Percentiles rank a stretch among this genome's conserved stretches.
Evolutionary conservation across 2,329 filamentous ascomycete species (phyloP).

Genomic region (Boeremia lycopersici): DNA sequence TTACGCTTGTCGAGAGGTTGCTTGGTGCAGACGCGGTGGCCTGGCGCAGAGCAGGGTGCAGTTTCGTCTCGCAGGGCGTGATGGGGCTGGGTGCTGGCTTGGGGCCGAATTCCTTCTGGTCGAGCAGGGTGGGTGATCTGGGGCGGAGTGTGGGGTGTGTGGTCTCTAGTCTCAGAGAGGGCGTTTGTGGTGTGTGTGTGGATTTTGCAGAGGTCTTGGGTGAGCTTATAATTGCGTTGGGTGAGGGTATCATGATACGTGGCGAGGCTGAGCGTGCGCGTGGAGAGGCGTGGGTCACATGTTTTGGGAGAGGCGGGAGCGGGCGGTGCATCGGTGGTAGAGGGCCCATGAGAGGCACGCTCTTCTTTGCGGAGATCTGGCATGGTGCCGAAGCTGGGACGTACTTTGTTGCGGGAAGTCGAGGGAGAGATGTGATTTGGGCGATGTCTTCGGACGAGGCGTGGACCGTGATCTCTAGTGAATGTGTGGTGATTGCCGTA

Average conservation of each 20-base stretch:
- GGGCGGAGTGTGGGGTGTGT: conserved; percentile 25
- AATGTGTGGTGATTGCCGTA: conserved; percentile 23
- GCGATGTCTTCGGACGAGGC: conserved; percentile 34
- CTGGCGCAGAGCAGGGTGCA: conserved; percentile 26
- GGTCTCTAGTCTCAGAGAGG: conserved; percentile 14
- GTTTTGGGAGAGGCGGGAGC: conserved; percentile 32
- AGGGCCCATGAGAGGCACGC: conserved; percentile 14
- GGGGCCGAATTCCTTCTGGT: conserved; percentile 14
- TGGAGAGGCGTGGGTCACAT: conserved; percentile 9
- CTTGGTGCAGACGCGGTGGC: background rate
- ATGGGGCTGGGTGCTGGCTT: conserved; percentile 3
- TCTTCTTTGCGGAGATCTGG: conserved; percentile 15
- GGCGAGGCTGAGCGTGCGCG: conserved; percentile 29
- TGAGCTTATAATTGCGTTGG: background rate
- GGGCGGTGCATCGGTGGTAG: conserved; percentile 30
- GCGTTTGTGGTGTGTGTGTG: conserved; percentile 7
- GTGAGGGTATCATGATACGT: conserved; percentile 10
- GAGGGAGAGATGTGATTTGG: conserved; percentile 18
- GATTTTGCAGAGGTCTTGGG: conserved; percentile 12
- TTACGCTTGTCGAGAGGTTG: background rate
- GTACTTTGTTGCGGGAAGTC: conserved; percentile 12
- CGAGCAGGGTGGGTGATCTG: conserved; percentile 15
- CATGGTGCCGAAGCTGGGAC: background rate
- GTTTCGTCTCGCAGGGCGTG: conserved; percentile 12
- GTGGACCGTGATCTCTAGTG: conserved; percentile 39